These are phyloP conservation scores for Eutrema yunnanense DNA, from an alignment of 345 rosid species.

Conservation along the genomic window DNA sequence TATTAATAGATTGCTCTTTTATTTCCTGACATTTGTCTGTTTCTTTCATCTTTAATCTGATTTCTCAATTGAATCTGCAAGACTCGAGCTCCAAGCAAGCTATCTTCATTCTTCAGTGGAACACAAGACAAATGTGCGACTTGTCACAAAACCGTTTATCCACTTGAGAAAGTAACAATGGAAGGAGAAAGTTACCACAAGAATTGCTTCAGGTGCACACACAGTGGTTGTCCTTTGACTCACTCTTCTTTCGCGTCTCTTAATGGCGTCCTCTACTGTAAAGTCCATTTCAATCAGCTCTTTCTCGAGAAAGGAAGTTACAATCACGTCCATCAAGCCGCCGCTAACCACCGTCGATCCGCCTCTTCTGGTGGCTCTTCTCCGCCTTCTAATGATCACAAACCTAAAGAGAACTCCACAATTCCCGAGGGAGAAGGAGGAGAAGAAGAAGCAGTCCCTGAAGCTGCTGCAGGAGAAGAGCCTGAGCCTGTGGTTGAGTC, in stretches of 20 bases:
- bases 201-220: constrained; percentile 85
- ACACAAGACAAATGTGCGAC: constrained; percentile 90
- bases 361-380: constrained; percentile 32
- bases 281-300: constrained; percentile 86
- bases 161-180: constrained; percentile 88
- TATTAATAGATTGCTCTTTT: background rate
- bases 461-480: constrained; percentile 18
- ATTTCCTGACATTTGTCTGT: background rate
- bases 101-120: constrained; percentile 84
- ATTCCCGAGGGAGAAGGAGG: constrained; percentile 12
- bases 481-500: constrained; percentile 22
- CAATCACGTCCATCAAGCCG: constrained; percentile 70
- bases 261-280: constrained; percentile 89
- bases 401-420: background rate
- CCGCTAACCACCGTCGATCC: constrained; percentile 66
- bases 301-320: constrained; percentile 97
- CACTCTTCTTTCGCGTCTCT: constrained; percentile 93
- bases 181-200: constrained; percentile 89
- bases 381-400: constrained; percentile 42
- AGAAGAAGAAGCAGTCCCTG: constrained; percentile 9
- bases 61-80: constrained; percentile 7
- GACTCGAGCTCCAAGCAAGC: constrained; percentile 76
- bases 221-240: constrained; percentile 79
- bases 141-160: constrained; percentile 85
- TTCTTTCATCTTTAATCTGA: background rate